A percentile compares a stretch with the other conserved stretches of the same genome.
Evolutionary conservation across 2,329 filamentous ascomycete genomes (phyloP).

Genomic region (Fusarium euwallaceae): DNA sequence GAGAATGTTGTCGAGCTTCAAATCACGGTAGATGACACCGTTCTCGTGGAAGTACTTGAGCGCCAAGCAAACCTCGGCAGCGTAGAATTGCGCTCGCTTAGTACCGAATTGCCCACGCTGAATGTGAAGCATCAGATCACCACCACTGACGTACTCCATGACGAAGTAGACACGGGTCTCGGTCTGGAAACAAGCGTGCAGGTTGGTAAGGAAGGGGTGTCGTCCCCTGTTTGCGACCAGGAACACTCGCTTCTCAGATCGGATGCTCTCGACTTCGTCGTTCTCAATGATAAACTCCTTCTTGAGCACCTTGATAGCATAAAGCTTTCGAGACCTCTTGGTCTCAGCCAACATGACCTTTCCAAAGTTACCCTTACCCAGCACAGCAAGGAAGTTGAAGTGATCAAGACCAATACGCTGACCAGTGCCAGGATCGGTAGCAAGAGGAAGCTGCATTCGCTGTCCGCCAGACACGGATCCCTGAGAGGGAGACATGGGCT

Average conservation of each 20-base stretch:
- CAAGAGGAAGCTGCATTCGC: conserved; percentile 76
- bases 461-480: conserved; percentile 50
- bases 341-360: conserved; percentile 99
- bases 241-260: conserved; percentile 98
- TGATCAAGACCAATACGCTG: conserved; percentile 94
- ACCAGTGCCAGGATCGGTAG: conserved; percentile 79
- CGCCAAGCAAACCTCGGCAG: conserved; percentile 95
- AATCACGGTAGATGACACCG: conserved; percentile 97
- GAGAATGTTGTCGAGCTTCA: conserved; percentile 94
- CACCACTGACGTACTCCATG: conserved; percentile 99
- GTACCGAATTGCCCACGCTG: conserved; percentile 96
- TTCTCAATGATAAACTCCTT: conserved; percentile 99
- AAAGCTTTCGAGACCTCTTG: conserved; percentile 90
- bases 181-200: conserved; percentile 99
- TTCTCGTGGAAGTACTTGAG: conserved; percentile 99
- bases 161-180: conserved; percentile 99
- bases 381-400: conserved; percentile 98
- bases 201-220: conserved; percentile 93
- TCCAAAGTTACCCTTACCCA: conserved; percentile 99
- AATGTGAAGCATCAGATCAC: conserved; percentile 99
- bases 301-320: conserved; percentile 98
- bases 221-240: conserved; percentile 96
- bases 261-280: conserved; percentile 97
- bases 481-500: conserved; percentile 52
- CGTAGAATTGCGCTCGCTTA: conserved; percentile 97